phyloP scores from a whole-genome alignment of 345 rosid genomes.

The Luvunga scandens region DNA sequence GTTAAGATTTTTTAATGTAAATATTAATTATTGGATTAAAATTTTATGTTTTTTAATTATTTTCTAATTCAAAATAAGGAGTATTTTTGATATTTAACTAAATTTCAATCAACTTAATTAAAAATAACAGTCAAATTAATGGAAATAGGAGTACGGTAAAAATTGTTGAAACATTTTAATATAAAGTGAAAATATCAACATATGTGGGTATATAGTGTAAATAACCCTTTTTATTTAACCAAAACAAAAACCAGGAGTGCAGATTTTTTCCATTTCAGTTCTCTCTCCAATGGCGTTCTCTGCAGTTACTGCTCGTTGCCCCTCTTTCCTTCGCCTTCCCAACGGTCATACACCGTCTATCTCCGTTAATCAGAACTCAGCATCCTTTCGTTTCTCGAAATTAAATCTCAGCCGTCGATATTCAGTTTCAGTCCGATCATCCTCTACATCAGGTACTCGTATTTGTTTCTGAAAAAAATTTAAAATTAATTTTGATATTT shows the following conservation, averaged over 20 bases:
- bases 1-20: too few relatives aligned
- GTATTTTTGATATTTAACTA: too few relatives aligned
- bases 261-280: not conserved
- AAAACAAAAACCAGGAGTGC: not conserved
- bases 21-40: too few relatives aligned
- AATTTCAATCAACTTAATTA: too few relatives aligned
- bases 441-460: constrained; percentile 49
- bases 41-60: too few relatives aligned
- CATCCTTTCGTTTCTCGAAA: constrained; percentile 37
- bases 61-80: too few relatives aligned
- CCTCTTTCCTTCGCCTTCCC: constrained; percentile 30
- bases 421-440: constrained; percentile 50
- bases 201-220: too few relatives aligned
- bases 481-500: too few relatives aligned
- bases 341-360: constrained; percentile 7
- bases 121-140: too few relatives aligned
- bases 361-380: constrained; percentile 21
- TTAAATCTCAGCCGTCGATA: constrained; percentile 38
- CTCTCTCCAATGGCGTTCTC: constrained; percentile 45
- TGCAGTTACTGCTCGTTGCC: constrained; percentile 26
- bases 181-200: too few relatives aligned
- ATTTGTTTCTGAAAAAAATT: not conserved
- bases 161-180: too few relatives aligned
- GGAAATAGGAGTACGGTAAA: too few relatives aligned
- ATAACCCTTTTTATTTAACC: not conserved